Evolutionary conservation across 139 green algal species (phyloP).

Genomic region (Chlamydomonas urium): DNA sequence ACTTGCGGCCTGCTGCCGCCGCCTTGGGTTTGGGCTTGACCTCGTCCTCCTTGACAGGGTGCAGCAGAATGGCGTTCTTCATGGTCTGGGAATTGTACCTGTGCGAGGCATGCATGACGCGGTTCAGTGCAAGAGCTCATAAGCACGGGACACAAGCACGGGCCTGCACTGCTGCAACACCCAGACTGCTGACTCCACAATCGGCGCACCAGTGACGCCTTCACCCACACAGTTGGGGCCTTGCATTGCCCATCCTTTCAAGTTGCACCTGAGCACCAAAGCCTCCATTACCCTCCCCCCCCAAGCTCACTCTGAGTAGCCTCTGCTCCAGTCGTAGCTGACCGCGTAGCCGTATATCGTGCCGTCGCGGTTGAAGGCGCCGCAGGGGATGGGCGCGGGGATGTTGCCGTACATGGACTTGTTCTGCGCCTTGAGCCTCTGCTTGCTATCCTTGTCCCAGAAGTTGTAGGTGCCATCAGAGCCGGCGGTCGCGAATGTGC

Average conservation of each 20-base stretch:
- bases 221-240: too few relatives aligned
- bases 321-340: slow-evolving; percentile 89
- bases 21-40: slow-evolving; percentile 64
- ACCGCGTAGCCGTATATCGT: slow-evolving; percentile 88
- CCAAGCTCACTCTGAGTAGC: slow-evolving; percentile 56
- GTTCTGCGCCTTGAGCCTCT: slow-evolving; percentile 84
- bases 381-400: slow-evolving; percentile 75
- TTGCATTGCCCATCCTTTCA: too few relatives aligned
- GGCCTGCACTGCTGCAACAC: too few relatives aligned
- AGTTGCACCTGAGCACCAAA: too few relatives aligned
- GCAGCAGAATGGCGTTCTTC: slow-evolving; percentile 88
- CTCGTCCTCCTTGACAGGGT: slow-evolving; percentile 76
- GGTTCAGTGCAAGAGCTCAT: too few relatives aligned
- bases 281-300: too few relatives aligned
- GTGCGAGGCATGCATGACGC: not conserved
- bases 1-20: not conserved
- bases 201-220: too few relatives aligned
- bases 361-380: slow-evolving; percentile 84
- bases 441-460: slow-evolving; percentile 98
- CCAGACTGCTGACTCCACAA: too few relatives aligned
- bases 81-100: slow-evolving; percentile 21
- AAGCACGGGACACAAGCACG: too few relatives aligned
- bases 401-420: slow-evolving; percentile 44
- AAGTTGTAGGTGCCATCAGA: slow-evolving; percentile 96
- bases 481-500: slow-evolving; percentile 90